Conservation (phyloP, 257 asterid genomes). For the Apocynum venetum region DNA sequence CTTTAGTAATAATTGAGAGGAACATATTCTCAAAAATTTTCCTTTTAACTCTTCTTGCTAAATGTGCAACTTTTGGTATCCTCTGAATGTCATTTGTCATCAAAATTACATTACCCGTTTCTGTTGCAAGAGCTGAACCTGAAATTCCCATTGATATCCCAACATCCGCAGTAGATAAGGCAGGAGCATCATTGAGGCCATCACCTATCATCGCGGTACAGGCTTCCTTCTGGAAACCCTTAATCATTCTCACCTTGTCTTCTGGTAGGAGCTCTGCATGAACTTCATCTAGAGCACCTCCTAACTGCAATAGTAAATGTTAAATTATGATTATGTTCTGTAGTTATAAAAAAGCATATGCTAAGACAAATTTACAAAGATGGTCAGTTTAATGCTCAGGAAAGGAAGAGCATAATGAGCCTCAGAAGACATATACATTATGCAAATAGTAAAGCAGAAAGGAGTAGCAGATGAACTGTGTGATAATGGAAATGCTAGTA, state of each 20-base stretch:
- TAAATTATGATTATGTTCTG: neutral
- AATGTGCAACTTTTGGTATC: slow-evolving; percentile 46
- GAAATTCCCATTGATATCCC: slow-evolving; percentile 93
- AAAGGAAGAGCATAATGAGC: too few species aligned
- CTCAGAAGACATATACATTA: too few species aligned
- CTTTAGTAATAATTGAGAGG: slow-evolving; percentile 48
- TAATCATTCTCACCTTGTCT: slow-evolving; percentile 52
- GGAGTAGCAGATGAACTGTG: too few species aligned
- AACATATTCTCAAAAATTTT: slow-evolving; percentile 65
- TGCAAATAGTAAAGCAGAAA: too few species aligned
- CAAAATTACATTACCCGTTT: slow-evolving; percentile 62
- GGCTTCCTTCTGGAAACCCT: slow-evolving; percentile 55
- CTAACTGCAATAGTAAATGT: slow-evolving; percentile 34
- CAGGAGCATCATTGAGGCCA: slow-evolving; percentile 85
- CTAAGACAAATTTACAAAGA: too few species aligned
- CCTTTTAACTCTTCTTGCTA: slow-evolving; percentile 48
- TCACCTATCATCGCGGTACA: slow-evolving; percentile 85
- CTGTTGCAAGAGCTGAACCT: slow-evolving; percentile 81
- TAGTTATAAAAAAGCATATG: neutral
- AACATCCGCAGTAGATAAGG: slow-evolving; percentile 69
- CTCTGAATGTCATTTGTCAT: slow-evolving; percentile 77
- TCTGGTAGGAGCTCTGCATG: slow-evolving; percentile 76
- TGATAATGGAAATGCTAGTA: too few species aligned
- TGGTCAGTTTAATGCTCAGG: too few species aligned
- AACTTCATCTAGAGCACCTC: slow-evolving; percentile 47